Evolutionary conservation across 1,284 basidiomycete genomes (phyloP), one percentile per base, ranked within the genome.

Genomic region (Boletus semigastroideus): DNA sequence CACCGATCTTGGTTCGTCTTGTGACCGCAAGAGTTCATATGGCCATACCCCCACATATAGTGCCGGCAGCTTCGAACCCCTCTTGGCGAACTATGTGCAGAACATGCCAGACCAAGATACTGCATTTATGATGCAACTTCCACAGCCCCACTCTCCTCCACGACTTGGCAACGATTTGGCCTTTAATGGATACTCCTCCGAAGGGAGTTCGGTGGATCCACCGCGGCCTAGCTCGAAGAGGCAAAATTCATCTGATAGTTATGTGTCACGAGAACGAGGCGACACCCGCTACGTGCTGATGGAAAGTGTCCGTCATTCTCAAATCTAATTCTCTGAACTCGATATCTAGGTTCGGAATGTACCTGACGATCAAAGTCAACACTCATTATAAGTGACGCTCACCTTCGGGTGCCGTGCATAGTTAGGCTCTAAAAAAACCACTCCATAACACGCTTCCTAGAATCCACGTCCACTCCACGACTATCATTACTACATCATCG

Each of bases 11-110:
- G 58, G 66, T n/a, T 69, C 71, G 8, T 71, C 76, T 55, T 70
- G 75, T 33, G 72, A 70, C 25, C 60, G 65, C 19, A 73, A 69
- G 58, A 74, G 68, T 54, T 62, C 72, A 57, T 59, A 65, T 45
- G 67, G 70, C 19, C 78, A 81, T 60, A 72, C 74, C 40, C 70
- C 78, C 48, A 77, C 77, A 48, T 74, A 79, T 42, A 80, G 81
- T 55, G 76, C 74, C 12, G 82, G 78, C 19, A 88, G 86, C 68
- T 78, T 78, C 53, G 86, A 87, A 57, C 84, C 84, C 25, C 71
- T 87, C 20, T 66, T 88, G 46, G 75, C 78, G 5, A 73, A 73
- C 9, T 79, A 68, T 51, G 51, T 45, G 17, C 58, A 63, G n/a
- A 61, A 65, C 49, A 51, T 55, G 20, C 51, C 65, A 19, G 50